Percentiles rank a stretch among this genome's conserved stretches.
Evolutionary conservation across 805 yeast genomes (phyloP).

Genomic region (Sugiyamaella marilandica): DNA sequence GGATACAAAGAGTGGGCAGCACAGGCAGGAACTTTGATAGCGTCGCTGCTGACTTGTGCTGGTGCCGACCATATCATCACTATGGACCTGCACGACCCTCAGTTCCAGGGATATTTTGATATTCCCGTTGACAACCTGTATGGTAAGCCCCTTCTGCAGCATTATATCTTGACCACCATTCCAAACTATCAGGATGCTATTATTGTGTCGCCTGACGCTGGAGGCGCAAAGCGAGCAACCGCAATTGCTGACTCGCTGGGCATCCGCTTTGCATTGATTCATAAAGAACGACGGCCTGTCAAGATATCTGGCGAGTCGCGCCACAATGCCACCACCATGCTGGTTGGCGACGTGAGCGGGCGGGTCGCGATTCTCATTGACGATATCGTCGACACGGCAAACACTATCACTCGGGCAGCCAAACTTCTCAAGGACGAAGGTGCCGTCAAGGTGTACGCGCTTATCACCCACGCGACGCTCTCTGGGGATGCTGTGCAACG

Average conservation of each 20-base stretch:
- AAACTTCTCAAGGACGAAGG: constrained; percentile 89
- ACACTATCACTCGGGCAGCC: constrained; percentile 90
- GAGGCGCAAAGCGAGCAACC: constrained; percentile 97
- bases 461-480: constrained; percentile 89
- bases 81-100: constrained; percentile 97
- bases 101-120: constrained; percentile 95
- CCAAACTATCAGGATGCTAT: constrained; percentile 82
- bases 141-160: constrained; percentile 80
- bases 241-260: constrained; percentile 87
- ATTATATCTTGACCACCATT: constrained; percentile 71
- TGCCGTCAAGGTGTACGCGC: constrained; percentile 76
- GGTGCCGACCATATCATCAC: constrained; percentile 97
- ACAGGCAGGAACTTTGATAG: constrained; percentile 88
- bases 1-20: constrained; percentile 95
- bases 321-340: constrained; percentile 54
- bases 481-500: constrained; percentile 85
- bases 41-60: constrained; percentile 79
- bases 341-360: constrained; percentile 90
- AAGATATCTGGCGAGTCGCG: constrained; percentile 10
- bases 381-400: constrained; percentile 90
- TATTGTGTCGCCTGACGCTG: constrained; percentile 96
- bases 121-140: constrained; percentile 93
- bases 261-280: constrained; percentile 88
- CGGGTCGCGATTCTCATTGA: constrained; percentile 87
- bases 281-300: constrained; percentile 71